Evolutionary conservation across 1,284 basidiomycete genomes (phyloP).

Genomic region (Cerrena zonata): DNA sequence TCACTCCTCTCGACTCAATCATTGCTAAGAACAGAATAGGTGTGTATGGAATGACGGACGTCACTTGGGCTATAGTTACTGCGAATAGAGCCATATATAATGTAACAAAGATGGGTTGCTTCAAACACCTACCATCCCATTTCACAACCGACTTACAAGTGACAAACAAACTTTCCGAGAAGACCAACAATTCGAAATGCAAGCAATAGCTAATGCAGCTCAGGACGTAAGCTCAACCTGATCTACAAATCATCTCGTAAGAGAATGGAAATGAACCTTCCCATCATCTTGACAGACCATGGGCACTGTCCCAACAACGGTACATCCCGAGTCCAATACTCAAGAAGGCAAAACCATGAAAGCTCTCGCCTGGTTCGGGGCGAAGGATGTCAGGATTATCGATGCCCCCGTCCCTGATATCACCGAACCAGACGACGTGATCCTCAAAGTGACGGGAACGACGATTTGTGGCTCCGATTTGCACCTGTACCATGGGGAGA

Average conservation of each 20-base stretch:
- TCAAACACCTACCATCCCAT: too few species aligned
- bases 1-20: too few species aligned
- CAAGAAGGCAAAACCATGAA: slow-evolving; percentile 53
- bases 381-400: slow-evolving; percentile 46
- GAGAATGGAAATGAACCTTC: neutral
- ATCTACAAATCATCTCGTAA: neutral
- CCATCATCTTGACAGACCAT: too few species aligned
- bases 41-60: too few species aligned
- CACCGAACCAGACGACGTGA: slow-evolving; percentile 60
- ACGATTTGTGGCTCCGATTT: slow-evolving; percentile 70
- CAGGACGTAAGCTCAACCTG: slow-evolving; percentile 25
- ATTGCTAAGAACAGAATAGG: too few species aligned
- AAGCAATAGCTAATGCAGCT: slow-evolving; percentile 32
- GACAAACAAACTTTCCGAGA: neutral
- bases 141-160: neutral
- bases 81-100: too few species aligned
- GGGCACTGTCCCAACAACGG: slow-evolving; percentile 38
- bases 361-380: slow-evolving; percentile 67
- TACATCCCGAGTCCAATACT: slow-evolving; percentile 45
- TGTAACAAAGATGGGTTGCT: too few species aligned
- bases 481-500: slow-evolving; percentile 62
- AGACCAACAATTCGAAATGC: slow-evolving; percentile 21
- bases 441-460: slow-evolving; percentile 63
- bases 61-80: too few species aligned
- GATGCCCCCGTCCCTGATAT: slow-evolving; percentile 64